These are phyloP conservation scores for Solanum paucissectum DNA, from an alignment of 257 asterid genomes.

Conservation along the genomic window DNA sequence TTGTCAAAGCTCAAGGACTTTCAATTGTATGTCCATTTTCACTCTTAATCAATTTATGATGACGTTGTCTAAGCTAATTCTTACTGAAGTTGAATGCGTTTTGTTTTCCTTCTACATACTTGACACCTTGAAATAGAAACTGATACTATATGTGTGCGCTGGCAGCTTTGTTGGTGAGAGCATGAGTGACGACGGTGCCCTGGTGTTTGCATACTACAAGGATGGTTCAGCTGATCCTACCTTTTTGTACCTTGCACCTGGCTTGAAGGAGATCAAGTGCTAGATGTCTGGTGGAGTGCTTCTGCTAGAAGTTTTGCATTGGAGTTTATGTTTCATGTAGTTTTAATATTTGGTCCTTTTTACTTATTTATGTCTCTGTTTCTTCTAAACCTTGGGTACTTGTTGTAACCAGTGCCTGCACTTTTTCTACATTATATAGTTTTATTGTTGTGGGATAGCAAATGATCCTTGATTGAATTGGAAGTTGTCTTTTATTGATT, in stretches of 20 bases:
- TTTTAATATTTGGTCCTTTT: not conserved
- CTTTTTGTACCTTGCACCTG: slow-evolving; percentile 65
- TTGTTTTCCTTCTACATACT: not conserved
- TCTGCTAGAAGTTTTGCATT: not conserved
- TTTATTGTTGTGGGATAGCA: not conserved
- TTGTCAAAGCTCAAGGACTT: slow-evolving; percentile 60
- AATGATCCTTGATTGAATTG: not conserved
- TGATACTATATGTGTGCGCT: not conserved
- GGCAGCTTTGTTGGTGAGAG: slow-evolving; percentile 85
- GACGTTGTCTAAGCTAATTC: not conserved
- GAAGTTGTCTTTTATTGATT: not conserved
- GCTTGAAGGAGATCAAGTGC: slow-evolving; percentile 82
- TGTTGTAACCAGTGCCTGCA: not conserved
- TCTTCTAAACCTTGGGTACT: not conserved
- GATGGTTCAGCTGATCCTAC: slow-evolving; percentile 82
- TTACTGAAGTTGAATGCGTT: not conserved
- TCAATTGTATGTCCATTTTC: slow-evolving; percentile 54
- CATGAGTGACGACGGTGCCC: slow-evolving; percentile 56
- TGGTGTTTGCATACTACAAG: slow-evolving; percentile 86
- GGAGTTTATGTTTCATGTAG: not conserved
- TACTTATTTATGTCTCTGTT: not conserved
- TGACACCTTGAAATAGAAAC: not conserved
- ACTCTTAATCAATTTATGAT: not conserved
- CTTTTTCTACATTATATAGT: not conserved
- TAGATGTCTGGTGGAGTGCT: slow-evolving; percentile 9